Percentiles rank a stretch among this genome's conserved stretches.
phyloP scores from a whole-genome alignment of 306 rosid species.

The Casuarina equisetifolia region DNA sequence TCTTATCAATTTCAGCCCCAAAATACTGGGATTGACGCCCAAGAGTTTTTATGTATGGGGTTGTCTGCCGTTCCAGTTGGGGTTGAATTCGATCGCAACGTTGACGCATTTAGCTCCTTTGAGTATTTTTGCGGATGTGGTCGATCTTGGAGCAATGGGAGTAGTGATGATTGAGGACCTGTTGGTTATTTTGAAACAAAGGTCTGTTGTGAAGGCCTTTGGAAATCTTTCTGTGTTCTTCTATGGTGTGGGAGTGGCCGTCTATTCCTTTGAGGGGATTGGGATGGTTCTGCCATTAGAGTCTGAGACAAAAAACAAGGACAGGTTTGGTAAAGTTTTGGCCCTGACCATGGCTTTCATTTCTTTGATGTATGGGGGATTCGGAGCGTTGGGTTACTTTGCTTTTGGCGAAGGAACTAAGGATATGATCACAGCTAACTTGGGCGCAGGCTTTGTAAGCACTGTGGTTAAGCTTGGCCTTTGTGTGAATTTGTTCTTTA shows the following conservation, averaged over 20 bases:
- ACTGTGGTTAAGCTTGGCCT: conserved; percentile 54
- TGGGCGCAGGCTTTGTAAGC: conserved; percentile 40
- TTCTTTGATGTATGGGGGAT: conserved; percentile 39
- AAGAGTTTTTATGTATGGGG: conserved; percentile 50
- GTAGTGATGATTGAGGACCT: conserved; percentile 46
- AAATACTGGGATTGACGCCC: conserved; percentile 34
- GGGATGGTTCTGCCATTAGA: conserved; percentile 61
- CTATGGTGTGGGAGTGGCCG: conserved; percentile 53
- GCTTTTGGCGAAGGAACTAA: conserved; percentile 55
- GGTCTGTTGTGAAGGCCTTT: conserved; percentile 34
- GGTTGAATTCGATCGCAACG: conserved; percentile 45
- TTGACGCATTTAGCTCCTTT: conserved; percentile 51
- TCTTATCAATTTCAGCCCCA: conserved; percentile 26
- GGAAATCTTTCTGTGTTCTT: conserved; percentile 45
- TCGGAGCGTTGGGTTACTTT: conserved; percentile 53
- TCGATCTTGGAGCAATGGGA: conserved; percentile 53
- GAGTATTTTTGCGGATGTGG: conserved; percentile 58
- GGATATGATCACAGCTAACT: conserved; percentile 51
- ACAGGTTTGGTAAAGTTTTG: conserved; percentile 42
- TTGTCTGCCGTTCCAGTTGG: conserved; percentile 53
- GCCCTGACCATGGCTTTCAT: conserved; percentile 45
- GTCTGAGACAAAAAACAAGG: conserved; percentile 53
- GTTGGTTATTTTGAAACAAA: conserved; percentile 17
- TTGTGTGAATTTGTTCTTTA: conserved; percentile 54
- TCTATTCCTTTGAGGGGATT: conserved; percentile 54